Evolutionary conservation across 2,329 filamentous ascomycete species (phyloP), one percentile per base, ranked within the genome.

Genomic region (Fusarium sp.): DNA sequence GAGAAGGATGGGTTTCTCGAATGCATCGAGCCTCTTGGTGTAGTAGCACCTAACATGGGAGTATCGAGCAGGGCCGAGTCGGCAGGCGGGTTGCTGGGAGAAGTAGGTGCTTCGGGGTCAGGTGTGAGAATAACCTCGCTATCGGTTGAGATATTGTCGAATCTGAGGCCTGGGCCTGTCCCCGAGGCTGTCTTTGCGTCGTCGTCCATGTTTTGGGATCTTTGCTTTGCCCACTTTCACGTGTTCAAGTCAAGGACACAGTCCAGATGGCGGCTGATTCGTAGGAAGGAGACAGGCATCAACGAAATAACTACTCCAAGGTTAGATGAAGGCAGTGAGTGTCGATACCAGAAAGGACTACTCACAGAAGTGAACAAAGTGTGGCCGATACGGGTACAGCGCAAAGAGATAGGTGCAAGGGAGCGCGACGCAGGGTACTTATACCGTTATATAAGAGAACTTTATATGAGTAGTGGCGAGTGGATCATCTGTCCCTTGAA

Each of bases 1-100:
- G 92, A 94, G 78, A 94, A 94, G 17, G 94, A 97, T 17, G 87
- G 85, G 56, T 92, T 91, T 61, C 94, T 88, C 9, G 94, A 96
- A 47, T 94, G 81, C 67, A 83, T 75, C 49, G 88, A 82, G 74
- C 84, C 90, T 43, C 78, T 83, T 52, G 79, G 76, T 15, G 79
- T 78, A 47, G 77, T 80, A 30, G 82, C 83, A 37, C 79, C 82
- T n/a, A 86, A 73, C n/a, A 81, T 80, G 53, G 84, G 84, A 9
- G 87, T 85, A 60, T 86, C 85, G 43, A 77, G 76, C 32, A 81
- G 73, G 56, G 78, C 78, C 52, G 80, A 76, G 37, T 86, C 82
- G 48, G 80, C 75, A 33, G 82, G 77, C 9, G 84, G 82, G 37
- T 80, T 80, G 66, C 76, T 75, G 22, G 80, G 75, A 44, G 82